These are phyloP conservation scores for Apocynum venetum DNA, from an alignment of 257 asterid genomes.

Conservation along the genomic window DNA sequence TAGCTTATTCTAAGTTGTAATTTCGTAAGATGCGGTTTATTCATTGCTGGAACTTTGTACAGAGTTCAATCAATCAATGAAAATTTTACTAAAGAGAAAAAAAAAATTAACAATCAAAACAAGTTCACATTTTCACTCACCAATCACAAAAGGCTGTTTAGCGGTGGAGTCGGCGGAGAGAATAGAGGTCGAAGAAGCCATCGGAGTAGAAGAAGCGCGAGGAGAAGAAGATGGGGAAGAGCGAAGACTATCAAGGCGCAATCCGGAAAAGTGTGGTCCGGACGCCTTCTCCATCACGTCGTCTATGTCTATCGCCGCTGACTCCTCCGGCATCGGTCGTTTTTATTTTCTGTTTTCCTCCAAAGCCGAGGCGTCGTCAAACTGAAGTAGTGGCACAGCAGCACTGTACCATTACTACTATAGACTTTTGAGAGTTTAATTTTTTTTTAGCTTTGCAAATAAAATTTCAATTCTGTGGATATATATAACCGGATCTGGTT, in stretches of 20 bases:
- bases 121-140: constrained; percentile 24
- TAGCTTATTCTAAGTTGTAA: no score
- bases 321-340: constrained; percentile 47
- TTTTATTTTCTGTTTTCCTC: not conserved
- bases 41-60: not conserved
- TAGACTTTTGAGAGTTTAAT: not conserved
- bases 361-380: not conserved
- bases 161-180: constrained; percentile 34
- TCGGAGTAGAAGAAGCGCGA: constrained; percentile 33
- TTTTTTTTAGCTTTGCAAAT: no score
- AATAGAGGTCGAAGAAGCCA: constrained; percentile 30
- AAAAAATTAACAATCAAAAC: not conserved
- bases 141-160: constrained; percentile 95
- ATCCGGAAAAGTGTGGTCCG: constrained; percentile 93
- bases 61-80: not conserved
- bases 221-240: constrained; percentile 45
- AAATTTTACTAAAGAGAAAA: not conserved
- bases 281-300: constrained; percentile 92
- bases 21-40: not conserved
- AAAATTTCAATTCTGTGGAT: not conserved
- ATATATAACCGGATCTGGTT: not conserved
- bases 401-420: not conserved
- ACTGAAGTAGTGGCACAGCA: not conserved
- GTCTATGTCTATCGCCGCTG: constrained; percentile 73
- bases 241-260: constrained; percentile 58